These are phyloP conservation scores for Trichoderma erinaceum DNA, from an alignment of 495 filamentous ascomycete genomes.

Conservation along the genomic window DNA sequence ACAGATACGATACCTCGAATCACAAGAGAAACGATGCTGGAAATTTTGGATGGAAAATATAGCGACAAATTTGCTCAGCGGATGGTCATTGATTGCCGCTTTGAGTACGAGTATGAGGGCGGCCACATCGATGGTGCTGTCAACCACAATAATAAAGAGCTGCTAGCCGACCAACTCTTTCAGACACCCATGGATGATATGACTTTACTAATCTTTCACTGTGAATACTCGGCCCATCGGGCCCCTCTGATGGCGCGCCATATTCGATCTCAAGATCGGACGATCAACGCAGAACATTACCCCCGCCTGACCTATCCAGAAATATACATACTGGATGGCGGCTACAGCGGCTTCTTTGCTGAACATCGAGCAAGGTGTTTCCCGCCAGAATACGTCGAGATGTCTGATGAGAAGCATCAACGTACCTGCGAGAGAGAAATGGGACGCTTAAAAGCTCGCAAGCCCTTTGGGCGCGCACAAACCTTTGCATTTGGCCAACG, in stretches of 20 bases:
- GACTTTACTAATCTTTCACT: slow-evolving; percentile 87
- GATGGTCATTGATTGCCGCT: slow-evolving; percentile 90
- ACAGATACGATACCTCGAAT: slow-evolving; percentile 85
- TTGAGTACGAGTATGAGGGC: slow-evolving; percentile 97
- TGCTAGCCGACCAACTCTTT: slow-evolving; percentile 73
- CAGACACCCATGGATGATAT: slow-evolving; percentile 53
- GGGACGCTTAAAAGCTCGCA: slow-evolving; percentile 75
- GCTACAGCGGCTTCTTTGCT: slow-evolving; percentile 87
- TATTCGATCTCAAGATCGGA: slow-evolving; percentile 80
- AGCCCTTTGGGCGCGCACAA: slow-evolving; percentile 78
- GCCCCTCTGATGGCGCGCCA: slow-evolving; percentile 94
- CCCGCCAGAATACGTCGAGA: slow-evolving; percentile 92
- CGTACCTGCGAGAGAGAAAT: slow-evolving; percentile 90
- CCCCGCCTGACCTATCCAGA: slow-evolving; percentile 88
- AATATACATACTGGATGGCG: slow-evolving; percentile 93
- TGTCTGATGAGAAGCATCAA: slow-evolving; percentile 83
- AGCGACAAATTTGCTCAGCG: slow-evolving; percentile 65
- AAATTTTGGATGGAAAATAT: slow-evolving; percentile 83
- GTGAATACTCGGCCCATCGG: slow-evolving; percentile 95
- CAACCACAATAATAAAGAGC: slow-evolving; percentile 94
- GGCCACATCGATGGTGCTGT: slow-evolving; percentile 89
- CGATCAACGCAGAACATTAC: slow-evolving; percentile 73
- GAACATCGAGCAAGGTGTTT: slow-evolving; percentile 72
- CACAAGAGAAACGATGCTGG: slow-evolving; percentile 66
- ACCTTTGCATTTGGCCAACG: slow-evolving; percentile 88